Evolutionary conservation across 2,329 filamentous ascomycete genomes (phyloP).

Genomic region (Colletotrichum orchidophilum): DNA sequence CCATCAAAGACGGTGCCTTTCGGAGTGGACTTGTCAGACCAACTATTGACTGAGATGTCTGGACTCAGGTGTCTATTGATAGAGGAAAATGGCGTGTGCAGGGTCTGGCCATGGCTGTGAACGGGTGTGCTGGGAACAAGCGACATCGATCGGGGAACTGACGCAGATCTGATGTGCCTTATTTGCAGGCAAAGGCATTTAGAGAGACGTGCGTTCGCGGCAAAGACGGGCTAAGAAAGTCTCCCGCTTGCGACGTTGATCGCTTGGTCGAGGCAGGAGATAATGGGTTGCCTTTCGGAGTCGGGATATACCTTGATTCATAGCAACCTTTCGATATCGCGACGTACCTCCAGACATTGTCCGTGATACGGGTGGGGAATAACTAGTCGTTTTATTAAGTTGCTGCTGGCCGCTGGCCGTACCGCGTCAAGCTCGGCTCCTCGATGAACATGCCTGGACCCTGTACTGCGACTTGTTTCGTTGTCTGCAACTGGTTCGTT

Average conservation of each 20-base stretch:
- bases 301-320: slow-evolving; percentile 26
- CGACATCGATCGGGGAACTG: not conserved
- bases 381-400: slow-evolving; percentile 23
- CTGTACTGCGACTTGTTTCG: slow-evolving; percentile 29
- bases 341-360: slow-evolving; percentile 25
- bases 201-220: slow-evolving; percentile 26
- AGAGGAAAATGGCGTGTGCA: not conserved
- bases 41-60: slow-evolving; percentile 16
- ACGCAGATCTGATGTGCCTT: slow-evolving; percentile 28
- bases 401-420: slow-evolving; percentile 24
- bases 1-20: slow-evolving; percentile 19
- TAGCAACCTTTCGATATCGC: slow-evolving; percentile 5
- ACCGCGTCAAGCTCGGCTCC: slow-evolving; percentile 18
- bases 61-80: not conserved
- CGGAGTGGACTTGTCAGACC: slow-evolving; percentile 19
- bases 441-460: slow-evolving; percentile 23
- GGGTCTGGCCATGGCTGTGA: slow-evolving; percentile 21
- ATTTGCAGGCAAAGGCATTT: slow-evolving; percentile 18
- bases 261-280: not conserved
- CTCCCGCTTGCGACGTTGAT: slow-evolving; percentile 28
- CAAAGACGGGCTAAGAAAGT: slow-evolving; percentile 25
- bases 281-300: not conserved
- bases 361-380: slow-evolving; percentile 27
- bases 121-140: slow-evolving; percentile 15
- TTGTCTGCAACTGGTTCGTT: slow-evolving; percentile 29